phyloP scores from a whole-genome alignment of 345 rosid genomes.

The Citrus australasica region DNA sequence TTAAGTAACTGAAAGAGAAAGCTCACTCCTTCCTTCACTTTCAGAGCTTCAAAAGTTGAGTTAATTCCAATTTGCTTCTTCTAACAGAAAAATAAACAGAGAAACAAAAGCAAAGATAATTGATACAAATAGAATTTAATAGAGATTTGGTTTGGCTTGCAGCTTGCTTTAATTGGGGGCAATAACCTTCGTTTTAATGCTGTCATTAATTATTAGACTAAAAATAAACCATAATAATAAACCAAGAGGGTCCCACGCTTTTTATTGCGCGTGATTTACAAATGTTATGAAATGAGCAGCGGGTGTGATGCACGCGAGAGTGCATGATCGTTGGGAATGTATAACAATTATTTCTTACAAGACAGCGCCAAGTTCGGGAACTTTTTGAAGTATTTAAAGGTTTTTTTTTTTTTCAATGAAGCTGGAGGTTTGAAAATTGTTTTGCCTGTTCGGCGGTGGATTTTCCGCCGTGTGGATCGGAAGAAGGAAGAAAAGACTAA shows the following conservation, averaged over 20 bases:
- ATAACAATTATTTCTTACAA: neutral
- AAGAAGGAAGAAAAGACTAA: neutral
- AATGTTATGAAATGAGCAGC: no score
- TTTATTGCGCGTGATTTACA: conserved; percentile 5
- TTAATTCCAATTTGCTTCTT: neutral
- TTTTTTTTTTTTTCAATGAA: no score
- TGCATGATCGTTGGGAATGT: neutral
- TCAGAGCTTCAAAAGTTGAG: conserved; percentile 1
- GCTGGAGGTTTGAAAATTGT: neutral
- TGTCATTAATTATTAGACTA: neutral
- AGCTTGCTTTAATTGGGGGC: conserved; percentile 9
- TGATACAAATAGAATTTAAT: neutral
- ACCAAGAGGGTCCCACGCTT: neutral
- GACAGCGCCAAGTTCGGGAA: neutral
- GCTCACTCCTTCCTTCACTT: neutral
- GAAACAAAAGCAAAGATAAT: neutral
- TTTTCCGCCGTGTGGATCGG: neutral
- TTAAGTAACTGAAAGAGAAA: conserved; percentile 1
- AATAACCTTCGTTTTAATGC: conserved; percentile 2
- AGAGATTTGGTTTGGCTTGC: neutral
- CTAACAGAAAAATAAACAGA: neutral
- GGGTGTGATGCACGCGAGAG: neutral
- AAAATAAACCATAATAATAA: neutral
- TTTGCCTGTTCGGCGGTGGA: neutral
- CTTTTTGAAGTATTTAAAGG: no score